Evolutionary conservation across 441 rosid genomes (phyloP), one percentile per base, ranked within the genome.

Genomic region (Gossypium davidsonii): DNA sequence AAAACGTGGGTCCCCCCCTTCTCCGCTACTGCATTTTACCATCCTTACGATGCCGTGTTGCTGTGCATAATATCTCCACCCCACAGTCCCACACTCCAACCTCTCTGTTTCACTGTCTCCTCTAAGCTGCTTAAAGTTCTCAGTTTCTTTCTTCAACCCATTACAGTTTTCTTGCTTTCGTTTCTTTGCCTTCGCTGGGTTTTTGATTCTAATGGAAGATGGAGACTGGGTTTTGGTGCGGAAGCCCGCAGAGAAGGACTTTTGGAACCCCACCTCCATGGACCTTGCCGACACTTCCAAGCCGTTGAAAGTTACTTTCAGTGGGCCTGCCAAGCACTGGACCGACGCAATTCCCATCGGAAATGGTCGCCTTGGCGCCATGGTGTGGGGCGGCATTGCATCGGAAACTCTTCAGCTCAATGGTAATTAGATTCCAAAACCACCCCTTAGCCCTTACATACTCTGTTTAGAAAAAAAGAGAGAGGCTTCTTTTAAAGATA

Each of bases 311-410:
- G 64, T 94, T 34, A 85, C 82, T 0, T 94, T 87, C 72, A 28
- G 10, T 10, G 89, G 83, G 18, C 96, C 98, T 0, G 91, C 97
- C 34, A 74, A 79, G 75, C 78, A 91, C 64, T 94, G 95, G 96
- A 92, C 96, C 4, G 98, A 94, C 77, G 88, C 98, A 6, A 86
- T 91, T 71, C 99, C 97, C 6, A 84, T 95, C 31, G 98, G 98
- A 1, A 95, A 92, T 85, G 99, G 98, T 15, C 96, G 95, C 23
- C 79, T 95, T 2, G 99, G 99, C 25, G 97, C 99, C n/a, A 90
- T 91, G 90, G 80, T 95, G 42, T 92, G 94, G 96, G 97, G 98
- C 46, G 86, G 93, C 39, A 91, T 90, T 78, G 78, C 88, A 17
- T 78, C 90, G 6, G 96, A 94, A 72, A 87, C 81, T 72, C 82